Conservation (phyloP, 2,329 filamentous ascomycete genomes). For the Colletotrichum sp. region DNA sequence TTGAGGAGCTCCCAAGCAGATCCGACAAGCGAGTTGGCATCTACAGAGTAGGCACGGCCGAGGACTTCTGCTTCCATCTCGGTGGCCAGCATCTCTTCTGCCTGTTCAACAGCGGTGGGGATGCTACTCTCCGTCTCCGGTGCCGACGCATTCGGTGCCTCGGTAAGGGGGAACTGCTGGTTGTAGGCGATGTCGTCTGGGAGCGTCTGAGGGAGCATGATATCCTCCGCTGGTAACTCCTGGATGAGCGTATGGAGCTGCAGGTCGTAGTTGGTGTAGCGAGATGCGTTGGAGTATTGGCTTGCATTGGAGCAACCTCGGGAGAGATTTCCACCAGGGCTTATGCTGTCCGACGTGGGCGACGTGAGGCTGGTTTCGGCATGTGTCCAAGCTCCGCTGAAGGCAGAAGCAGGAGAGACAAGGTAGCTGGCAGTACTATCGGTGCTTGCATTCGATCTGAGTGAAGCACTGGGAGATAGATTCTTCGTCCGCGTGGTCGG, state of each 20-base stretch:
- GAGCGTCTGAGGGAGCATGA: conserved; percentile 32
- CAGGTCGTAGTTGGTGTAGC: conserved; percentile 22
- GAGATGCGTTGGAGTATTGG: conserved; percentile 26
- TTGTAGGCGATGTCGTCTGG: conserved; percentile 34
- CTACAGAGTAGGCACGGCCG: conserved; percentile 29
- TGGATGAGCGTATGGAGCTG: conserved; percentile 35
- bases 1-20: conserved; percentile 51
- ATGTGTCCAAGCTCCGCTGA: conserved; percentile 46
- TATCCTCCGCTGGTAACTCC: conserved; percentile 50
- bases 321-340: conserved; percentile 34
- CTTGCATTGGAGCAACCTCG: conserved; percentile 26
- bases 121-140: conserved; percentile 41
- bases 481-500: conserved; percentile 41
- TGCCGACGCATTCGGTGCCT: conserved; percentile 35
- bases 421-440: conserved; percentile 42
- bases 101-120: conserved; percentile 34
- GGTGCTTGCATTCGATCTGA: conserved; percentile 49
- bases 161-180: conserved; percentile 40
- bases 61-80: background rate
- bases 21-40: conserved; percentile 43
- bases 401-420: conserved; percentile 54
- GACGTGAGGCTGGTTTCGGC: conserved; percentile 50
- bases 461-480: conserved; percentile 52
- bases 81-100: background rate
- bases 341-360: conserved; percentile 45